phyloP scores from a whole-genome alignment of 176 grass and related monocot genomes.

The Oryza brachyantha region DNA sequence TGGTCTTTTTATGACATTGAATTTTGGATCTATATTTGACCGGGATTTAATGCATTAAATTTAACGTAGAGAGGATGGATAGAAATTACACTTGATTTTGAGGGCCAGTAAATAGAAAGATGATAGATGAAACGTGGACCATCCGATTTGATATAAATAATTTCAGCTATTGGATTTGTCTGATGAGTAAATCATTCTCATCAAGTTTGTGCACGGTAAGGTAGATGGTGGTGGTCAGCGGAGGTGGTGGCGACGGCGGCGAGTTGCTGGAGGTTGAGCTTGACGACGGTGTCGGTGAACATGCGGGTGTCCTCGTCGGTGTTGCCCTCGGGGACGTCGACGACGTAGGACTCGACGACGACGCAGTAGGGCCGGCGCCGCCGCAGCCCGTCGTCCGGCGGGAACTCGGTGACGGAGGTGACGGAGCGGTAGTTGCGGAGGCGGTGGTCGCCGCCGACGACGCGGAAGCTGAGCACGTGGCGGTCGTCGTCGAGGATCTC shows the following conservation, averaged over 20 bases:
- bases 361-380: conserved; percentile 43
- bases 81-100: too few species aligned
- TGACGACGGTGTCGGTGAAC: conserved; percentile 93
- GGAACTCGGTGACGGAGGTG: conserved; percentile 91
- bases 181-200: too few species aligned
- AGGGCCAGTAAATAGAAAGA: too few species aligned
- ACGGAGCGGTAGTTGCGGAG: conserved; percentile 94
- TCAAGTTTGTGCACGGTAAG: too few species aligned
- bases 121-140: too few species aligned
- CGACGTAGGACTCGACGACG: conserved; percentile 91
- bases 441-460: conserved; percentile 89
- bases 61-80: too few species aligned
- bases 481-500: conserved; percentile 92
- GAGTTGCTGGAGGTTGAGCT: conserved; percentile 94
- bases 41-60: too few species aligned
- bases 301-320: conserved; percentile 85
- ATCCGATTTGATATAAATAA: too few species aligned
- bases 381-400: too few species aligned
- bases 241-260: conserved; percentile 48
- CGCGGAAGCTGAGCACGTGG: conserved; percentile 89
- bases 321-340: conserved; percentile 89
- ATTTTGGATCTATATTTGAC: too few species aligned
- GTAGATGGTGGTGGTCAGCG: not conserved
- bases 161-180: too few species aligned
- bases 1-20: too few species aligned